A percentile compares a stretch with the other conserved stretches of the same genome.
Conservation (phyloP, 2,329 filamentous ascomycete genomes). For the Colletotrichum trifolii region DNA sequence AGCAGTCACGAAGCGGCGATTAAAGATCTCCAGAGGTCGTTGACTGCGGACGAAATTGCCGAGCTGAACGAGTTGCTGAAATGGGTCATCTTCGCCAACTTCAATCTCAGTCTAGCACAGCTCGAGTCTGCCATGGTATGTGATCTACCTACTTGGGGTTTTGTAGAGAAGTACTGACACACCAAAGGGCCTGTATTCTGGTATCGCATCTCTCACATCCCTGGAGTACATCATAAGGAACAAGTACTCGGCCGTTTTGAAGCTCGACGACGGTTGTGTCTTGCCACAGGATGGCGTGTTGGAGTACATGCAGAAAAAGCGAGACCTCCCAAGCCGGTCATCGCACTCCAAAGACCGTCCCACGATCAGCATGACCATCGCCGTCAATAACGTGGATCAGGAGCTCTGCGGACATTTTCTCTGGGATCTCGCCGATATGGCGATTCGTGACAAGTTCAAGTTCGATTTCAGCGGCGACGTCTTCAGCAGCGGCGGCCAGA, state of each 20-base stretch:
- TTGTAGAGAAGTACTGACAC: not conserved
- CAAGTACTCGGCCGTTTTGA: conserved; percentile 1
- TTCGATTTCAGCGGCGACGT: not conserved
- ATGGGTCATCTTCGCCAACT: not conserved
- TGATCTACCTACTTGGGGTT: not conserved
- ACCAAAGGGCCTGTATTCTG: not conserved
- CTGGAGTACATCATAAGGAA: not conserved
- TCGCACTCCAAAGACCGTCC: not conserved
- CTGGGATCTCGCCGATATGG: conserved; percentile 6
- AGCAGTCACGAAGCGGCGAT: not conserved
- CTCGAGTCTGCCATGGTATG: not conserved
- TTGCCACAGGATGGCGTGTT: not conserved
- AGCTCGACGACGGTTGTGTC: not conserved
- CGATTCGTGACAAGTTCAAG: conserved; percentile 4
- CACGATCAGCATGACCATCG: not conserved
- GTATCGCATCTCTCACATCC: not conserved
- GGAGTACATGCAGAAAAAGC: not conserved
- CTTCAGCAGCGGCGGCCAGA: not conserved
- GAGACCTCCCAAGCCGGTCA: not conserved
- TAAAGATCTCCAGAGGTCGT: not conserved
- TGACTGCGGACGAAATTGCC: not conserved
- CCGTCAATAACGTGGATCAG: conserved; percentile 1
- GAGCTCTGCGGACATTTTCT: conserved; percentile 4
- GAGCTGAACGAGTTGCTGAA: conserved; percentile 4
- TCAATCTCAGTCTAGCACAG: not conserved